A percentile compares a stretch with the other conserved stretches of the same genome.
These are phyloP conservation scores for Lactarius sanguifluus DNA, from an alignment of 768 basidiomycete species.

Conservation along the genomic window DNA sequence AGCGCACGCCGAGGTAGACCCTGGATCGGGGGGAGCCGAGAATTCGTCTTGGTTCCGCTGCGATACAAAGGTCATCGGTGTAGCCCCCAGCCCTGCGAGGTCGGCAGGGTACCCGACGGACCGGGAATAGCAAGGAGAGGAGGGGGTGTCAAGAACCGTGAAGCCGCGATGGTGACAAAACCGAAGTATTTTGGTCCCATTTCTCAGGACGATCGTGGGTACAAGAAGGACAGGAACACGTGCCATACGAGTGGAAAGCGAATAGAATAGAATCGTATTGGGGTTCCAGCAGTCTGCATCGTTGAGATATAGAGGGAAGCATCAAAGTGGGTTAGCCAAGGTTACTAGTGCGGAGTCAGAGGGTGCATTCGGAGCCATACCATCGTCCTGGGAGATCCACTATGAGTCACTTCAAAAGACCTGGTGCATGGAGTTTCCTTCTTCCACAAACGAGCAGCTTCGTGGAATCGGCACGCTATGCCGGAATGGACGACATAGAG, in stretches of 20 bases:
- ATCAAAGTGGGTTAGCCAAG: too few relatives aligned
- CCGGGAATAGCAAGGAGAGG: not conserved
- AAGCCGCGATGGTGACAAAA: conserved; percentile 4
- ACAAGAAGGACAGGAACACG: not conserved
- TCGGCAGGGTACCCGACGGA: not conserved
- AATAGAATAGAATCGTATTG: not conserved
- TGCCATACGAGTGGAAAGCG: not conserved
- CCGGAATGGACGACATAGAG: too few relatives aligned
- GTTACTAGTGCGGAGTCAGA: too few relatives aligned
- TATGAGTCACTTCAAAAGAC: too few relatives aligned
- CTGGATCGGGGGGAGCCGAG: not conserved
- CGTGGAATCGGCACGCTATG: too few relatives aligned
- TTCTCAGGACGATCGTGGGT: not conserved
- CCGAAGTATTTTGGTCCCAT: not conserved
- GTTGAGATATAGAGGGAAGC: too few relatives aligned
- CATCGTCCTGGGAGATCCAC: too few relatives aligned
- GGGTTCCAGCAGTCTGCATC: conserved; percentile 4
- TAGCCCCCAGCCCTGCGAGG: not conserved
- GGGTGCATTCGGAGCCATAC: too few relatives aligned
- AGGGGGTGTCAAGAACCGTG: not conserved
- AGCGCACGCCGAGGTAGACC: conserved; percentile 7
- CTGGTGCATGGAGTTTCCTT: too few relatives aligned
- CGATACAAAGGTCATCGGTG: conserved; percentile 21
- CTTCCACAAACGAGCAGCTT: too few relatives aligned
- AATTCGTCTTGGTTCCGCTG: conserved; percentile 16